Conservation (phyloP, 2,329 filamentous ascomycete genomes). For the Graphilbum sp. region DNA sequence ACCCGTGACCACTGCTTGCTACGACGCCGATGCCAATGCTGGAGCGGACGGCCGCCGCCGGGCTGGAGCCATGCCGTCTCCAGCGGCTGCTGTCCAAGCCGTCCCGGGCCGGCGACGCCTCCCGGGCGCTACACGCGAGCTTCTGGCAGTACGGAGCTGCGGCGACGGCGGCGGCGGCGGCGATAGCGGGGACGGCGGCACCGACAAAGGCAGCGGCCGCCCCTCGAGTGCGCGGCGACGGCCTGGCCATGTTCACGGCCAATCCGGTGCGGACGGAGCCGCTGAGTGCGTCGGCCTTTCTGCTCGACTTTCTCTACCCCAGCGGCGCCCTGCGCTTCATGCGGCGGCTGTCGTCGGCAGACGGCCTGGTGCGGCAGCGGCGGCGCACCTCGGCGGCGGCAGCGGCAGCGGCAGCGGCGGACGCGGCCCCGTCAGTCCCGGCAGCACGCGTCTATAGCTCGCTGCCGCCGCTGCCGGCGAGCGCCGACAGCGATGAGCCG, state of each 20-base stretch:
- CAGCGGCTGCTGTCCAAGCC: conserved; percentile 31
- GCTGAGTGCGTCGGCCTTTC: conserved; percentile 28
- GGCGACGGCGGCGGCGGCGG: conserved; percentile 13
- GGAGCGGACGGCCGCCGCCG: conserved; percentile 38
- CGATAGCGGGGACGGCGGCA: conserved; percentile 13
- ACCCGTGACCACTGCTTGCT: not conserved
- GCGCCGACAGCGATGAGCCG: not conserved
- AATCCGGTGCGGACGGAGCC: conserved; percentile 13
- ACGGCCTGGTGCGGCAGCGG: conserved; percentile 7
- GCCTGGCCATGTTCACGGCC: conserved; percentile 11
- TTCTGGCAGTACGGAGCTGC: conserved; percentile 42
- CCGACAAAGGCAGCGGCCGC: not conserved
- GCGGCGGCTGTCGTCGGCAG: conserved; percentile 13
- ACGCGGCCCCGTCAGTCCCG: no score
- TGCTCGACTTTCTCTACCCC: conserved; percentile 42
- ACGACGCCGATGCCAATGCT: conserved; percentile 29
- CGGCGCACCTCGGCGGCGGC: not conserved
- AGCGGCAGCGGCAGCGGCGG: no score
- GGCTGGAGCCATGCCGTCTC: conserved; percentile 38
- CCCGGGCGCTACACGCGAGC: conserved; percentile 27
- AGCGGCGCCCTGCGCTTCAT: conserved; percentile 25
- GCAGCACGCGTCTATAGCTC: not conserved
- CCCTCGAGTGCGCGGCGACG: not conserved
- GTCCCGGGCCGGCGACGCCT: conserved; percentile 20
- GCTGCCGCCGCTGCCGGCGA: not conserved